Evolutionary conservation across 768 basidiomycete species (phyloP), one percentile per base, ranked within the genome.

Genomic region (Lactarius trivialis): DNA sequence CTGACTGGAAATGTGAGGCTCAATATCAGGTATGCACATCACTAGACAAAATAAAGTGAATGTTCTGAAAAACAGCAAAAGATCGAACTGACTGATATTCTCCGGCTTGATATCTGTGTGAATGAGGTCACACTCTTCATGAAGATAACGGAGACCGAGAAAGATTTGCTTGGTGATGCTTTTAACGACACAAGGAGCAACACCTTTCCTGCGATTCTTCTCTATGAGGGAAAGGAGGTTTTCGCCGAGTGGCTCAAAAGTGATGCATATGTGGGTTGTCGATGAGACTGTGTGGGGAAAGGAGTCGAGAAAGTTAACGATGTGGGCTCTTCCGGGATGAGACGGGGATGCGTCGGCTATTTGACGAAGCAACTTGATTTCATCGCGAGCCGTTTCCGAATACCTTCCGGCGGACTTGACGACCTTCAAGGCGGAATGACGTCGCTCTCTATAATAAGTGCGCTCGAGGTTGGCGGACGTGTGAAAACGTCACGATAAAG

Each of bases 21-120:
- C 88, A 45, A 89, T 79, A 66, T 91, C 85, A n/a, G 88, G 89
- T 66, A 91, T 89, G 56, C 86, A 83, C 65, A 91, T 88, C 74
- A 91, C 89, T 91, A 75, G 60, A 50, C 5, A 17, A 24, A 21
- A 33, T 11, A 36, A 36, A 11, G 21, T 28, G 28, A 55, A 33
- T n/a, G 19, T 28, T n/a, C 26, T 36, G 45, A 41, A 26, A 34
- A 24, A 43, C n/a, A 28, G 30, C 37, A 43, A 50, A 55, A n/a
- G 21, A 55, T 26, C 67, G 68, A 14, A 79, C 92, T 79, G 71
- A 95, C 93, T 77, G 63, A 97, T 93, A 71, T 97, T 97, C 79
- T 97, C 94, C 59, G 93, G 94, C 74, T 97, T 95, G 62, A 95
- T 88, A 68, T 91, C 89, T 24, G 94, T 97, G 71, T 97, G 94